phyloP scores from a whole-genome alignment of 2,329 filamentous ascomycete genomes.

The Xylaria arbuscula region DNA sequence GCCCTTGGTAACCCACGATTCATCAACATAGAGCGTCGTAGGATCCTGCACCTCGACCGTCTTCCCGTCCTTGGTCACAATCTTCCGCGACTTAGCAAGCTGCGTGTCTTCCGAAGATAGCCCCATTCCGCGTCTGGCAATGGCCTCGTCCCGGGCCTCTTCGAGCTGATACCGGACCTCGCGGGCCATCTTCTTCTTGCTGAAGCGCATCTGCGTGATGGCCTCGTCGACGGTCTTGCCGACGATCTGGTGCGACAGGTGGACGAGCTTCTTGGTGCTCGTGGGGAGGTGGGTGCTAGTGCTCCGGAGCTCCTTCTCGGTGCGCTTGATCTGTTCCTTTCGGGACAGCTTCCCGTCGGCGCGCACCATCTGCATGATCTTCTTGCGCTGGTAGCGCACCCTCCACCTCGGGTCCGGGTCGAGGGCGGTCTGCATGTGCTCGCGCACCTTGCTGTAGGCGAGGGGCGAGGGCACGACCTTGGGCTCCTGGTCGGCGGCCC shows the following conservation, averaged over 20 bases:
- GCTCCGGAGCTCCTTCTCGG: conserved; percentile 64
- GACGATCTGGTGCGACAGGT: conserved; percentile 85
- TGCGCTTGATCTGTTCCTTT: conserved; percentile 73
- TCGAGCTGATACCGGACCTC: conserved; percentile 84
- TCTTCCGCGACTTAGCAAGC: conserved; percentile 60
- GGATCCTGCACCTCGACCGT: conserved; percentile 77
- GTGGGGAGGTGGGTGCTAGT: conserved; percentile 83
- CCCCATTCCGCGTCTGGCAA: conserved; percentile 87
- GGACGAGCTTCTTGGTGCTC: conserved; percentile 89
- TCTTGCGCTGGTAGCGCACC: conserved; percentile 82
- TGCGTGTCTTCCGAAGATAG: conserved; percentile 62
- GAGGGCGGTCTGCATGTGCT: conserved; percentile 70
- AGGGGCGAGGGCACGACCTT: conserved; percentile 27
- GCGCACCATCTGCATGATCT: conserved; percentile 80
- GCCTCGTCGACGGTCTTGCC: conserved; percentile 96
- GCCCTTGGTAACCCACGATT: conserved; percentile 91
- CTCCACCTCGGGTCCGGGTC: conserved; percentile 81
- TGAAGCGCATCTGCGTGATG: conserved; percentile 93
- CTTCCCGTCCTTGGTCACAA: conserved; percentile 80
- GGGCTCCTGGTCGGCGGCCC: conserved; percentile 7
- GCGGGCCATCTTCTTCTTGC: conserved; percentile 88
- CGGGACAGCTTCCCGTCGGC: conserved; percentile 74
- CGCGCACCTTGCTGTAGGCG: conserved; percentile 57
- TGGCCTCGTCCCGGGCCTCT: conserved; percentile 81
- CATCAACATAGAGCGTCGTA: conserved; percentile 86